Conservation (phyloP, 768 basidiomycete species). For the Ramaria sp. region DNA sequence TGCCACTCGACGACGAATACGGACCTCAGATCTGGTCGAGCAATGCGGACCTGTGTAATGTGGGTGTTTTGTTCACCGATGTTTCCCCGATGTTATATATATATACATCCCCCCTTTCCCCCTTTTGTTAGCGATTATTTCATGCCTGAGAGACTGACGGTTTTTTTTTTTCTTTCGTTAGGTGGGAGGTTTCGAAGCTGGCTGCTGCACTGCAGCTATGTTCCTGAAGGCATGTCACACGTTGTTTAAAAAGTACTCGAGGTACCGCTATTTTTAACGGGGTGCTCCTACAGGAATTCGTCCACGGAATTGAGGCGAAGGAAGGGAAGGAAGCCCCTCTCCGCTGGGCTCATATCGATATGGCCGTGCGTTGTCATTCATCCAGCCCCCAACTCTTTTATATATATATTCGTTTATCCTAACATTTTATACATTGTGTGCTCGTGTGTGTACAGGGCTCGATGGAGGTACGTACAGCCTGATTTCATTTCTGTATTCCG, state of each 20-base stretch:
- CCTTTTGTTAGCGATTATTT: background rate
- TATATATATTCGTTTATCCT: no score
- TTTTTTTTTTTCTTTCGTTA: constrained; percentile 22
- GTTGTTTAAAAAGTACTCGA: background rate
- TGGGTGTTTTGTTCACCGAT: constrained; percentile 19
- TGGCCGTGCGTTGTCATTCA: constrained; percentile 40
- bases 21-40: constrained; percentile 64
- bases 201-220: constrained; percentile 71
- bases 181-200: constrained; percentile 64
- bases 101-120: background rate
- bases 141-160: no score
- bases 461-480: constrained; percentile 49
- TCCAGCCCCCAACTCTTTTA: no score
- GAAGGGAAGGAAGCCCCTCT: constrained; percentile 40
- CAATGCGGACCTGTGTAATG: constrained; percentile 78
- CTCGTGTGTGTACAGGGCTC: constrained; percentile 31
- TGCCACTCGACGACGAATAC: constrained; percentile 80
- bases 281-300: constrained; percentile 37
- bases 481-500: background rate
- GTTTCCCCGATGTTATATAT: no score
- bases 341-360: constrained; percentile 85
- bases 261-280: background rate
- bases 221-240: constrained; percentile 53
- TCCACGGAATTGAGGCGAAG: constrained; percentile 58
- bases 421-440: no score